Percentiles rank a stretch among this genome's conserved stretches.
Evolutionary conservation across 805 yeast species (phyloP).

Genomic region (Debaryomyces maramus): DNA sequence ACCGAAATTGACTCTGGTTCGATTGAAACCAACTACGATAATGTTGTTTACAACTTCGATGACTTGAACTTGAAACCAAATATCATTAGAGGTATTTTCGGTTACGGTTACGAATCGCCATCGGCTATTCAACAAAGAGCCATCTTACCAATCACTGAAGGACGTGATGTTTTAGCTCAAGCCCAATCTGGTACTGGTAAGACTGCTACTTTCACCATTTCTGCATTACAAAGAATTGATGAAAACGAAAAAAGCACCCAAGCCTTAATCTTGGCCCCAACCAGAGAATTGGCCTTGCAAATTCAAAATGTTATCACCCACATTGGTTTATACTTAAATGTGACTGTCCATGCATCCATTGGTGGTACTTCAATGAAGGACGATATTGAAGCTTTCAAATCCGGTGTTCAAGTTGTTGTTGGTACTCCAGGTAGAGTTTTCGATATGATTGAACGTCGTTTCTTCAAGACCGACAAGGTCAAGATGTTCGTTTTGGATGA

Average conservation of each 20-base stretch:
- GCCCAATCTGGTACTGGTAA: conserved; percentile 91
- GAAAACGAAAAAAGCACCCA: conserved; percentile 72
- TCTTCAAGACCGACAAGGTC: conserved; percentile 75
- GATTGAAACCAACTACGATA: conserved; percentile 95
- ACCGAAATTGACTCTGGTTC: conserved; percentile 78
- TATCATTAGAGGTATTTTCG: conserved; percentile 75
- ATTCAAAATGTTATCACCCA: conserved; percentile 91
- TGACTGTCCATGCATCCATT: conserved; percentile 92
- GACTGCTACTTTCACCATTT: conserved; percentile 83
- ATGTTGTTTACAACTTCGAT: conserved; percentile 71
- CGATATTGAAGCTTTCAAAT: conserved; percentile 79
- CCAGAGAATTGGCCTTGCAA: conserved; percentile 96
- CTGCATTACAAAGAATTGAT: conserved; percentile 74
- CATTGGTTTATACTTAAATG: conserved; percentile 86
- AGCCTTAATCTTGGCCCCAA: conserved; percentile 94
- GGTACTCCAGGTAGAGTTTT: conserved; percentile 98
- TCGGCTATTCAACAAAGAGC: conserved; percentile 84
- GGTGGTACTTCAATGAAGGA: conserved; percentile 93
- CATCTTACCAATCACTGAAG: conserved; percentile 72
- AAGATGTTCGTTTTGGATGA: conserved; percentile 96
- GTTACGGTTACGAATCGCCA: conserved; percentile 80
- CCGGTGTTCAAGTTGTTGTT: conserved; percentile 89
- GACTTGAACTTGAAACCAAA: conserved; percentile 72
- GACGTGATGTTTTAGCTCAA: conserved; percentile 74
- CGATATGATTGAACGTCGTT: conserved; percentile 92